Evolutionary conservation across 179 eudicot genomes (phyloP), one percentile per base, ranked within the genome.

Genomic region (Silene noctiflora): DNA sequence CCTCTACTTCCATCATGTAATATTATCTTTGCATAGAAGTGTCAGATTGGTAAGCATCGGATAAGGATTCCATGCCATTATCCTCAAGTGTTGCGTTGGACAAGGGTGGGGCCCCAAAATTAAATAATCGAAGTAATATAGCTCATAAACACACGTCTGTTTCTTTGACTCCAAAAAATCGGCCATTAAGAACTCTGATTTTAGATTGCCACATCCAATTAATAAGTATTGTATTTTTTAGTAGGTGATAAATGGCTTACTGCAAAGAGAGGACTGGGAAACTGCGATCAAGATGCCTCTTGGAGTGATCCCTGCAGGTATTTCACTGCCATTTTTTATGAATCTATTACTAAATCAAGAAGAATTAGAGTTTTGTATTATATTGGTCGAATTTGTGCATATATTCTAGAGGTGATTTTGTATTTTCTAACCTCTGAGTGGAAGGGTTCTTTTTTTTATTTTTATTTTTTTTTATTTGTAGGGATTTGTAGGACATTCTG

Each of bases 211-310:
- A 22, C 66, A 31, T 33, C 79, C 61, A 65, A 31, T 77, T 82
- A 61, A 85, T 61, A 22, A 53, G 76, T 25, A 56, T 79, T 88
- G 65, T 75, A 61, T 86, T 82, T 69, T 84, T 84, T 88, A 84
- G 91, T 91, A 95, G 97, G 99, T 95, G 70, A 81, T 92, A 58
- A 95, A 92, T 88, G 99, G 99, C 80, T 84, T 95, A 76, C 88
- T 95, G 75, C 82, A 82, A 82, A 89, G 99, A 83, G 87, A 85
- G 66, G 99, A 95, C 77, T 95, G 99, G 99, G 74, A 77, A 21
- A 75, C 87, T 69, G 99, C 97, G 56, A 89, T 93, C 83, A 87
- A 78, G 87, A 86, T 80, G 77, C 97, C 99, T 77, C 84, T 95
- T 80, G 99, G 97, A 62, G 88, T 86, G 75, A 88, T 95, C 75